phyloP scores from a whole-genome alignment of 2,329 filamentous ascomycete species.

The Chaetothyriales sp. region DNA sequence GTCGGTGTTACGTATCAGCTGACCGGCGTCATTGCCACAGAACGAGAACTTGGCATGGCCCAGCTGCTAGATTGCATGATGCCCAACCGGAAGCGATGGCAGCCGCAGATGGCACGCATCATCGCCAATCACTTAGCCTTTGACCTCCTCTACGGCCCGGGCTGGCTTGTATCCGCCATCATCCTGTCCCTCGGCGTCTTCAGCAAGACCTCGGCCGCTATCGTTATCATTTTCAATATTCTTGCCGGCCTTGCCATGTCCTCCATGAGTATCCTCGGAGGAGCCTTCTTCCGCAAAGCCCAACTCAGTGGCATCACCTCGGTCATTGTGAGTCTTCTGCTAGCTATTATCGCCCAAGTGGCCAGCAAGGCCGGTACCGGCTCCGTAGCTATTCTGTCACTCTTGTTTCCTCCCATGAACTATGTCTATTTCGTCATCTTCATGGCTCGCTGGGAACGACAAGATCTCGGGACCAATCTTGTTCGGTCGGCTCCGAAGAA shows the following conservation, averaged over 20 bases:
- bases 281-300: conserved; percentile 71
- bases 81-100: conserved; percentile 59
- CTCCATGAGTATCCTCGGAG: conserved; percentile 68
- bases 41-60: conserved; percentile 76
- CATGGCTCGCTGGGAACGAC: conserved; percentile 61
- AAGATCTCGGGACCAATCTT: conserved; percentile 48
- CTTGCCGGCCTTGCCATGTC: conserved; percentile 63
- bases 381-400: conserved; percentile 53
- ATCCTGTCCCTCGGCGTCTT: conserved; percentile 54
- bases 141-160: conserved; percentile 63
- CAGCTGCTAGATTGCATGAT: conserved; percentile 87
- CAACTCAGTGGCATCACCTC: conserved; percentile 76
- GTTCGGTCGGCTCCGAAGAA: conserved; percentile 47
- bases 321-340: conserved; percentile 56
- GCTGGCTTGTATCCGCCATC: conserved; percentile 64
- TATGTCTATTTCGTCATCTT: conserved; percentile 69
- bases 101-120: conserved; percentile 64
- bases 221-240: conserved; percentile 62
- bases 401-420: conserved; percentile 77
- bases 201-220: conserved; percentile 45
- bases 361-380: conserved; percentile 48
- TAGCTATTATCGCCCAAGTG: conserved; percentile 73
- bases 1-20: conserved; percentile 78
- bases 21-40: conserved; percentile 70
- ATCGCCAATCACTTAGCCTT: conserved; percentile 70